Conservation (phyloP, 768 basidiomycete species). For the Xerocomellus chrysenteron region DNA sequence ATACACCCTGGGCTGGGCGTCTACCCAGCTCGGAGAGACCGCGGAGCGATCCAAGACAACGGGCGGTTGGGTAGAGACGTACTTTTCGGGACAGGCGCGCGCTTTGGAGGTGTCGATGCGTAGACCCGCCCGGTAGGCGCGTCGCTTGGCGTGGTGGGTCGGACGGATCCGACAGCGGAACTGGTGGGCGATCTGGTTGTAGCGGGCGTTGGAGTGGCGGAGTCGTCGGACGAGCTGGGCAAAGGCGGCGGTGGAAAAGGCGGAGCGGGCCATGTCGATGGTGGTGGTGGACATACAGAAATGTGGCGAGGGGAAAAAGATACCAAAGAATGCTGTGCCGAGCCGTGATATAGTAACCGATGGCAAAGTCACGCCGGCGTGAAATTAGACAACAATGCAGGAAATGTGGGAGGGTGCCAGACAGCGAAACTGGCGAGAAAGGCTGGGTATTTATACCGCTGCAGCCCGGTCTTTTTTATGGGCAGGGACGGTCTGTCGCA, state of each 20-base stretch:
- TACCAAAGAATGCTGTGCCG: slow-evolving; percentile 11
- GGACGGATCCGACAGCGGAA: slow-evolving; percentile 38
- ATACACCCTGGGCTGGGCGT: neutral
- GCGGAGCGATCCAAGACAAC: slow-evolving; percentile 32
- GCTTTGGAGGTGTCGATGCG: slow-evolving; percentile 44
- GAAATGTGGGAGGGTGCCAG: slow-evolving; percentile 2
- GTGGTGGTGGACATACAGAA: slow-evolving; percentile 9
- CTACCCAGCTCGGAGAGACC: slow-evolving; percentile 30
- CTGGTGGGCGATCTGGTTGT: slow-evolving; percentile 38
- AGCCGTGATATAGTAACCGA: neutral
- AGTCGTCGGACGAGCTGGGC: slow-evolving; percentile 42
- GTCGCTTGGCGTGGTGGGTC: slow-evolving; percentile 47
- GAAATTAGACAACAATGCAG: slow-evolving; percentile 1
- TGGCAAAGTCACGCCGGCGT: slow-evolving; percentile 13
- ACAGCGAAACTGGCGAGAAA: neutral
- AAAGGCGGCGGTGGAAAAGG: slow-evolving; percentile 30
- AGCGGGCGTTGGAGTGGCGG: slow-evolving; percentile 44
- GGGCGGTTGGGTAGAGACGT: slow-evolving; percentile 32
- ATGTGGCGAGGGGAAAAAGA: neutral
- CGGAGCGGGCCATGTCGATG: slow-evolving; percentile 22
- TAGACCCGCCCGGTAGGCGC: slow-evolving; percentile 45
- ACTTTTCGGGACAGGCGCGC: slow-evolving; percentile 35
- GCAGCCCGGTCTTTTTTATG: neutral
- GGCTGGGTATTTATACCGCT: slow-evolving; percentile 16
- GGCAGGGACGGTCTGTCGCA: neutral